Percentiles rank a stretch among this genome's conserved stretches.
Conservation (phyloP, 139 green algal genomes). For the Pleodorina starrii region DNA sequence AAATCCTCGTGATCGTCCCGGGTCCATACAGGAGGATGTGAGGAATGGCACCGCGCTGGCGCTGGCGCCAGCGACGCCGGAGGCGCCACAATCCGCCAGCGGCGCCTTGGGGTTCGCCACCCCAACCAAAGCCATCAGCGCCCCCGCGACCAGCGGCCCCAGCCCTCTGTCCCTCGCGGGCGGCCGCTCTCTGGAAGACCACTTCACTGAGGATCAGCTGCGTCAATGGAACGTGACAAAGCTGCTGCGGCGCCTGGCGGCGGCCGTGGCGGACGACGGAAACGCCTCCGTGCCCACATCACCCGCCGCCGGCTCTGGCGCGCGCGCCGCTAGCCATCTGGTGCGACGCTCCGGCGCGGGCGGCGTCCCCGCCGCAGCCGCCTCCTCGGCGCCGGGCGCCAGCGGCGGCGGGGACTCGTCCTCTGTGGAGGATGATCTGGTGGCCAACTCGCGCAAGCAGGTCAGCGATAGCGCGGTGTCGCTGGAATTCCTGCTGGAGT, state of each 20-base stretch:
- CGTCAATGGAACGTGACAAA: constrained; percentile 32
- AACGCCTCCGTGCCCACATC: not conserved
- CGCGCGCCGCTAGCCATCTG: constrained; percentile 19
- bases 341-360: not conserved
- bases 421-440: not conserved
- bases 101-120: no score
- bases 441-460: constrained; percentile 16
- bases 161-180: not conserved
- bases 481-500: constrained; percentile 44
- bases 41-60: no score
- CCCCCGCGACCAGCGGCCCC: no score
- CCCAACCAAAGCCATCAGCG: no score
- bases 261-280: not conserved
- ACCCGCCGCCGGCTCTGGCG: not conserved
- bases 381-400: not conserved
- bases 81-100: no score
- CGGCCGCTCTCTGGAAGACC: not conserved
- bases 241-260: constrained; percentile 18
- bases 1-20: no score
- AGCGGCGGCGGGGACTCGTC: not conserved
- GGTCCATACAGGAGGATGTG: no score
- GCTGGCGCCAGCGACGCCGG: no score
- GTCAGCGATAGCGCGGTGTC: constrained; percentile 32
- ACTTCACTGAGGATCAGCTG: constrained; percentile 36
- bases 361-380: no score